phyloP scores from a whole-genome alignment of 306 rosid genomes.

The Quercus parvula region DNA sequence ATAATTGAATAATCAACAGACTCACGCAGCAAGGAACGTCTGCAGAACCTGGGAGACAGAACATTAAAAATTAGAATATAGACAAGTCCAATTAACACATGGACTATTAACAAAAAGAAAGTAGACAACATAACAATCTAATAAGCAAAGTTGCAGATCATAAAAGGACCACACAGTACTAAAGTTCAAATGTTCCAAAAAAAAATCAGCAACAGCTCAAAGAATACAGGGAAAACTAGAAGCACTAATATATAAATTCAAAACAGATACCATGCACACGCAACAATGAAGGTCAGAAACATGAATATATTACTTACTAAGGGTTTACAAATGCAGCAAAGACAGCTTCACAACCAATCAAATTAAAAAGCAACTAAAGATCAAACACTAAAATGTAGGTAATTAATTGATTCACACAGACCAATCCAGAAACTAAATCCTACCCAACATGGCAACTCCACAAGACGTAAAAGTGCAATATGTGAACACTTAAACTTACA shows the following conservation, averaged over 20 bases:
- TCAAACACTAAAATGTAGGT: background rate
- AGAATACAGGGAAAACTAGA: background rate
- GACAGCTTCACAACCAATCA: background rate
- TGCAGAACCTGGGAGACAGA: conserved; percentile 69
- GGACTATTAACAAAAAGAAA: background rate
- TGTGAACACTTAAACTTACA: background rate
- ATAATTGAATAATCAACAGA: conserved; percentile 77
- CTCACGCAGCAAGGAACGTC: conserved; percentile 78
- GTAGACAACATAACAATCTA: background rate
- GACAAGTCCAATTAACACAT: background rate
- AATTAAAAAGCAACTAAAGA: background rate
- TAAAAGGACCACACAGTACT: background rate
- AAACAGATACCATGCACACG: background rate
- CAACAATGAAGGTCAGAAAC: background rate
- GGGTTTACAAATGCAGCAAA: background rate
- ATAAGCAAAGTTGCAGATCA: background rate
- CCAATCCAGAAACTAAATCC: background rate
- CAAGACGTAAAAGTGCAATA: background rate
- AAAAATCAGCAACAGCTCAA: background rate
- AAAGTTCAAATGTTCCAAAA: background rate
- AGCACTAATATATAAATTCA: background rate
- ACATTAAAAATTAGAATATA: conserved; percentile 3
- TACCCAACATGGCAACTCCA: background rate
- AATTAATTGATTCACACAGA: background rate
- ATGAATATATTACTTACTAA: background rate